Conservation (phyloP, 352 stramenopile genomes). For the Saprolegnia parasitica region DNA sequence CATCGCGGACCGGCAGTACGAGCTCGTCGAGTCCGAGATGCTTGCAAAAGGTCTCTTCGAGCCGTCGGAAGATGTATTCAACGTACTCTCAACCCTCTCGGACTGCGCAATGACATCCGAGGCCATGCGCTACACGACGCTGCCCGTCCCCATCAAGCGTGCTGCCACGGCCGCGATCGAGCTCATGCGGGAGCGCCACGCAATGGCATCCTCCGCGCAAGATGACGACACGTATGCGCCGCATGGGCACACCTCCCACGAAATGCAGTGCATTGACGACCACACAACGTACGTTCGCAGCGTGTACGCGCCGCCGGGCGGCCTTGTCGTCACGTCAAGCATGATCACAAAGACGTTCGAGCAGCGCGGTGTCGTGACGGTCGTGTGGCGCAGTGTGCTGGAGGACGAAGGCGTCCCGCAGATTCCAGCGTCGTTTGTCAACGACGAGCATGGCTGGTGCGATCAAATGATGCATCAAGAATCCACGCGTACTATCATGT, state of each 20-base stretch:
- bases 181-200: not conserved
- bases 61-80: not conserved
- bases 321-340: not conserved
- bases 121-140: not conserved
- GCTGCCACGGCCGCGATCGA: not conserved
- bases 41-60: not conserved
- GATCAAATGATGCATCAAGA: not conserved
- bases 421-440: not conserved
- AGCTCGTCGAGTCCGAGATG: conserved; percentile 15
- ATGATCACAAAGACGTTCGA: conserved; percentile 5
- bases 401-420: not conserved
- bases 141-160: not conserved
- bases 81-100: not conserved
- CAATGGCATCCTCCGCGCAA: not conserved
- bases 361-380: not conserved
- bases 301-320: not conserved
- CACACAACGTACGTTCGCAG: not conserved
- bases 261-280: not conserved
- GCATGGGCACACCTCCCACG: not conserved
- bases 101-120: not conserved
- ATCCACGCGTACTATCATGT: not conserved
- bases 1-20: conserved; percentile 15
- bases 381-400: not conserved
- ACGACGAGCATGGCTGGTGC: not conserved
- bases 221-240: not conserved